phyloP scores from a whole-genome alignment of 495 filamentous ascomycete species.

The Penicillium herquei region DNA sequence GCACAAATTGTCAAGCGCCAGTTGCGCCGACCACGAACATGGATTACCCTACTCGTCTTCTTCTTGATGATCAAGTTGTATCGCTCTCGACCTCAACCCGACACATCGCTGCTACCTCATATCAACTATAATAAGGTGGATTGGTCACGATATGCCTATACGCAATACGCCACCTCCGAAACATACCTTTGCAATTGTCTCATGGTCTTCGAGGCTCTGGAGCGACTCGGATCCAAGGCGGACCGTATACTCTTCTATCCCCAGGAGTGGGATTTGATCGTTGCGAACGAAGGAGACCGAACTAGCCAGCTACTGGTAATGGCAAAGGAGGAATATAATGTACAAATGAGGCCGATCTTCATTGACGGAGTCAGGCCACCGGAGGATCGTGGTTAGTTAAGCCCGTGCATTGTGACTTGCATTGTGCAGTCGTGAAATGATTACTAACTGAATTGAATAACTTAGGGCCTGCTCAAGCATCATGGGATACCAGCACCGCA shows the following conservation, averaged over 20 bases:
- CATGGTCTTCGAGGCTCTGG: conserved; percentile 68
- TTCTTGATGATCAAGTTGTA: conserved; percentile 30
- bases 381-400: conserved; percentile 32
- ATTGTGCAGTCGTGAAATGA: background rate
- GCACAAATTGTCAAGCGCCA: conserved; percentile 34
- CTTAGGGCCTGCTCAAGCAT: conserved; percentile 22
- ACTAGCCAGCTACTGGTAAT: conserved; percentile 57
- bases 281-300: conserved; percentile 35
- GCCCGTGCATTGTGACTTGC: background rate
- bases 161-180: conserved; percentile 67
- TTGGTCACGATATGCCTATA: conserved; percentile 67
- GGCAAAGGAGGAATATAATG: conserved; percentile 61
- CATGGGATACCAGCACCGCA: conserved; percentile 64
- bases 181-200: conserved; percentile 73
- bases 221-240: conserved; percentile 59
- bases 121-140: conserved; percentile 46
- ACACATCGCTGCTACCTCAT: conserved; percentile 20
- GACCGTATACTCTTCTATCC: conserved; percentile 70
- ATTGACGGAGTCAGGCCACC: conserved; percentile 45
- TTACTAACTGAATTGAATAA: background rate
- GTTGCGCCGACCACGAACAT: conserved; percentile 38
- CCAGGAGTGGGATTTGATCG: conserved; percentile 47
- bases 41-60: conserved; percentile 31
- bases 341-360: conserved; percentile 57
- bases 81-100: conserved; percentile 23